Evolutionary conservation across 2,329 filamentous ascomycete genomes (phyloP), one percentile per base, ranked within the genome.

Genomic region (Knoxdaviesia capensis): DNA sequence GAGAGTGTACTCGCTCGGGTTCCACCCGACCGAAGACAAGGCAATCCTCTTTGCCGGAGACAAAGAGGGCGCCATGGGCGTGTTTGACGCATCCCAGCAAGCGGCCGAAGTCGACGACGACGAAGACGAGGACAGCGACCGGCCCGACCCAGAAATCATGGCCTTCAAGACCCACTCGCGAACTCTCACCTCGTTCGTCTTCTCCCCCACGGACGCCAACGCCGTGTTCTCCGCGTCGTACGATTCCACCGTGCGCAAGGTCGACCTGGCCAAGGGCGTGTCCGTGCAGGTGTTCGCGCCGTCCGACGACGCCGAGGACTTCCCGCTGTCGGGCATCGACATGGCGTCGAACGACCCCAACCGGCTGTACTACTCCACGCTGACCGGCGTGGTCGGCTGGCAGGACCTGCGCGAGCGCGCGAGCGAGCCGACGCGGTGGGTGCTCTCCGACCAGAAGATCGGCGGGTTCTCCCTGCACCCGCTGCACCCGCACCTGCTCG

Each of bases 1-100:
- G 50, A 66, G 88, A 42, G 71, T 93, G 9, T 98, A 96, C 53
- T 71, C 82, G 0, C 74, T 96, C 51, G 77, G 79, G 0, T 88
- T 98, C 50, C 90, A 98, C 52, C 90, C 90, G 0, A 87, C 77
- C 0, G 67, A 77, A 44, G 76, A 87, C 3, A 96, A 96, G 52
- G 77, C 87, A 0, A 65, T 98, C 3, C 70, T 96, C 1, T 92
- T 98, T 54, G 88, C 88, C 0, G 88, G 88, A 7, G 90, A 98
- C 53, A 98, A 98, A 56, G 71, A 92, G 48, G 88, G 90, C 1
- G 82, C 85, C 29, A 67, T 96, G 45, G 90, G 90, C 1, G 74
- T 98, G 1, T 88, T 94, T 43, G 88, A 98, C 54, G 86, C 79
- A 1, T 87, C 82, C 0, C 85, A 92, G 49, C 69, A 71, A 3